phyloP scores from a whole-genome alignment of 1,284 basidiomycete genomes.

The Malassezia brasiliensis region DNA sequence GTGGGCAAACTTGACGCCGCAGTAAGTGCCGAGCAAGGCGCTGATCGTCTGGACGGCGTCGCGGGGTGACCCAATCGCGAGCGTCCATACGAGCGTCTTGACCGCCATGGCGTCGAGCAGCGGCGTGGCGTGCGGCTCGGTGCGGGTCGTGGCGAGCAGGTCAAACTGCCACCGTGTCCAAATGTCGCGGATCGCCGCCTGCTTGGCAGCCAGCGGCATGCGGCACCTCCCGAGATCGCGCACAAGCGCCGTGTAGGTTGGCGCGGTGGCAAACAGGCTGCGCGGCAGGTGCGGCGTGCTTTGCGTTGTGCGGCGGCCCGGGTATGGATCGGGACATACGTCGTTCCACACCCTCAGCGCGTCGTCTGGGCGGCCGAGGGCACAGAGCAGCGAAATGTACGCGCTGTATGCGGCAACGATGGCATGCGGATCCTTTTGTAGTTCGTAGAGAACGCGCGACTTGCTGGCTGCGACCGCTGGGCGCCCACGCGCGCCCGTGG shows the following conservation, averaged over 20 bases:
- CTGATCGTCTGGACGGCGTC: neutral
- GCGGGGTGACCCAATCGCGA: neutral
- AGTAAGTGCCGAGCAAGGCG: conserved; percentile 11
- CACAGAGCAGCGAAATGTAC: conserved; percentile 8
- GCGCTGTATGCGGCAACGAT: conserved; percentile 6
- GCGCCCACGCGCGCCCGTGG: neutral
- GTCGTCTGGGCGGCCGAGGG: neutral
- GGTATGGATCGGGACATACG: conserved; percentile 5
- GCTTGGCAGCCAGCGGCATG: conserved; percentile 6
- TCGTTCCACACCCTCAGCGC: conserved; percentile 5
- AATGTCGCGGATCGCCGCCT: neutral
- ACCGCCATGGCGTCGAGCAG: conserved; percentile 9
- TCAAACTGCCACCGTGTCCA: conserved; percentile 16
- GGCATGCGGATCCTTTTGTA: neutral
- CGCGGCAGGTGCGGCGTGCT: conserved; percentile 1
- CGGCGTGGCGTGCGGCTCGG: neutral
- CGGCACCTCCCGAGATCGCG: conserved; percentile 7
- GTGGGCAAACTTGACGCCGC: conserved; percentile 3
- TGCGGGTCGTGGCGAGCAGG: neutral
- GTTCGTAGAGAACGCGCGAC: conserved; percentile 1
- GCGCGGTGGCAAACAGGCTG: conserved; percentile 6
- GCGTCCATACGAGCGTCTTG: conserved; percentile 16
- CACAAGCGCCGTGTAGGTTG: conserved; percentile 7
- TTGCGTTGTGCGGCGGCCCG: neutral
- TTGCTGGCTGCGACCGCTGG: neutral